These are phyloP conservation scores for Taxillus chinensis DNA, from an alignment of 164 flowering plant species.

Conservation along the genomic window DNA sequence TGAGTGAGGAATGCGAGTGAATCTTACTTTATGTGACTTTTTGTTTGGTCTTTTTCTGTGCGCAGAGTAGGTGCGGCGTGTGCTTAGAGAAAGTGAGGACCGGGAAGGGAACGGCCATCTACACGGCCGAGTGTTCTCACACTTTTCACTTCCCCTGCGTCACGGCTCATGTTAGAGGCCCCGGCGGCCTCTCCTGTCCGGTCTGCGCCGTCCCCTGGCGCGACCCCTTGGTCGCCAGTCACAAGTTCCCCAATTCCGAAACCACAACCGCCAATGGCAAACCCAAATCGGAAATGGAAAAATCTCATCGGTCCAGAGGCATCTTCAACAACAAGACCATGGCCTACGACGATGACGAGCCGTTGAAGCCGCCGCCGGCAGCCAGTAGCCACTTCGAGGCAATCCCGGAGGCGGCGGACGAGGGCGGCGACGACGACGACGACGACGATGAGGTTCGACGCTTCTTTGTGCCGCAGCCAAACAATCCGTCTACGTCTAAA, in stretches of 20 bases:
- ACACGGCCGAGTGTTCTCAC: constrained; percentile 87
- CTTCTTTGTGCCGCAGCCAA: constrained; percentile 28
- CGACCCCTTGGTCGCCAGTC: constrained; percentile 70
- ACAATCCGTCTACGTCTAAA: constrained; percentile 18
- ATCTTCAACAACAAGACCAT: background rate
- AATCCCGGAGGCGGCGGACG: constrained; percentile 63
- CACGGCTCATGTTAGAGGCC: constrained; percentile 52
- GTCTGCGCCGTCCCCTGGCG: constrained; percentile 69
- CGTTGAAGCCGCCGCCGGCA: constrained; percentile 50
- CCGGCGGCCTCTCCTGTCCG: constrained; percentile 55
- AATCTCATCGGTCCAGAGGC: constrained; percentile 2
- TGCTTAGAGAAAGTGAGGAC: constrained; percentile 78
- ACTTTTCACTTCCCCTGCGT: constrained; percentile 92
- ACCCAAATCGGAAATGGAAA: constrained; percentile 8
- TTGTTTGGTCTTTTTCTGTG: background rate
- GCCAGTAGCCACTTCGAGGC: constrained; percentile 34
- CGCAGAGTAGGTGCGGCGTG: constrained; percentile 82
- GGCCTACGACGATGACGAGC: constrained; percentile 64
- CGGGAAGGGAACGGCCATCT: constrained; percentile 84
- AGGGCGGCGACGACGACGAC: constrained; percentile 20
- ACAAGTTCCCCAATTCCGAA: constrained; percentile 18
- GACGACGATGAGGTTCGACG: constrained; percentile 58
- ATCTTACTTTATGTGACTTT: no score
- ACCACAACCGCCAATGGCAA: constrained; percentile 5
- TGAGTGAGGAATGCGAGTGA: no score